phyloP scores from a whole-genome alignment of 2,329 filamentous ascomycete species.

The Fusarium nelsonii region DNA sequence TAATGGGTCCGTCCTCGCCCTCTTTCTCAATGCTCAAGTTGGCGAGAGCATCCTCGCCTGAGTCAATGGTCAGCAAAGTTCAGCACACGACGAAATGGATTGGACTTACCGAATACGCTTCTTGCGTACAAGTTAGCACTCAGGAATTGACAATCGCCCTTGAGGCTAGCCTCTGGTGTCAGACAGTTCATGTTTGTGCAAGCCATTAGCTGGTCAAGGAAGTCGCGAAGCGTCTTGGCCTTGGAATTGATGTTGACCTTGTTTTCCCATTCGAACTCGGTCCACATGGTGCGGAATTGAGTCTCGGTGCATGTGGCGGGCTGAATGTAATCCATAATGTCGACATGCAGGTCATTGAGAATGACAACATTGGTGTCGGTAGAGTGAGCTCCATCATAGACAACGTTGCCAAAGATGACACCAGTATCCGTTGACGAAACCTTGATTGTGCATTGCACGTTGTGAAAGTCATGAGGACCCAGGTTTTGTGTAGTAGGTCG shows the following conservation, averaged over 20 bases:
- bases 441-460: conserved; percentile 98
- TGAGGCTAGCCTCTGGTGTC: conserved; percentile 94
- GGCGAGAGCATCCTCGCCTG: conserved; percentile 97
- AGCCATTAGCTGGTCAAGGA: conserved; percentile 94
- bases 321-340: conserved; percentile 99
- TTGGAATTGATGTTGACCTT: conserved; percentile 99
- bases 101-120: conserved; percentile 93
- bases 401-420: conserved; percentile 98
- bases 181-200: conserved; percentile 99
- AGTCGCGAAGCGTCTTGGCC: conserved; percentile 89
- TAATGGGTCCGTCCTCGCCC: conserved; percentile 93
- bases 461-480: conserved; percentile 95
- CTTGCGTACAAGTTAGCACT: conserved; percentile 96
- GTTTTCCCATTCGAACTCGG: conserved; percentile 99
- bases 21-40: conserved; percentile 99
- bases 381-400: conserved; percentile 93
- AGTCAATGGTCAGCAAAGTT: conserved; percentile 42
- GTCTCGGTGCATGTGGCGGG: conserved; percentile 97
- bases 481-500: conserved; percentile 96
- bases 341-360: conserved; percentile 96
- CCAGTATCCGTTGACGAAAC: conserved; percentile 98
- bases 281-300: conserved; percentile 99
- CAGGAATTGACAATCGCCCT: conserved; percentile 97
- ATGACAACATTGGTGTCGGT: conserved; percentile 98
- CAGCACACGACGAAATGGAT: not conserved